These are phyloP conservation scores for Hemisphaericaspora lyxosophila DNA, from an alignment of 1,139 yeast genomes.

Conservation along the genomic window DNA sequence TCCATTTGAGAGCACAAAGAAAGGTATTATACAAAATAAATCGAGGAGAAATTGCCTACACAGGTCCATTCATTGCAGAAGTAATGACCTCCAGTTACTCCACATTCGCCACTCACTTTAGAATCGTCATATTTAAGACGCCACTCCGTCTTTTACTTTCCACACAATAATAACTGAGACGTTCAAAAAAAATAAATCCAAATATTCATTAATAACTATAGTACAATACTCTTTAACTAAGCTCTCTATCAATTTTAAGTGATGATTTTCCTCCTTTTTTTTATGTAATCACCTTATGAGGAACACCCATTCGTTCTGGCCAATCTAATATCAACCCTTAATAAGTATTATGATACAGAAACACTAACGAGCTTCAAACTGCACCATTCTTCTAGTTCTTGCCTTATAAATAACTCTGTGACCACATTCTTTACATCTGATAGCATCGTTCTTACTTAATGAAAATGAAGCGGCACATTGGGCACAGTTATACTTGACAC, in stretches of 20 bases:
- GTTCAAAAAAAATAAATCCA: not conserved
- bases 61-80: too few species aligned
- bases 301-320: too few species aligned
- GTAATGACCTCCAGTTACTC: too few species aligned
- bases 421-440: constrained; percentile 97
- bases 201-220: constrained; percentile 3
- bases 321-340: constrained; percentile 24
- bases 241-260: not conserved
- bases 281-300: too few species aligned
- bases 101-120: too few species aligned
- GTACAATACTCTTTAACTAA: constrained; percentile 1
- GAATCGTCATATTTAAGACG: too few species aligned
- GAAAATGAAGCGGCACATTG: constrained; percentile 92
- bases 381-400: constrained; percentile 93
- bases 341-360: too few species aligned
- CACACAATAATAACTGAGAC: too few species aligned
- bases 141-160: too few species aligned
- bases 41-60: too few species aligned
- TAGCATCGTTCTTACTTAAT: constrained; percentile 90
- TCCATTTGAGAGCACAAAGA: too few species aligned
- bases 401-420: constrained; percentile 97
- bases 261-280: not conserved
- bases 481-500: constrained; percentile 93
- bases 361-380: constrained; percentile 52
- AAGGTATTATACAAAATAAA: too few species aligned